Evolutionary conservation across 192 early-diverging fungal genomes (phyloP).

Genomic region (Cladochytrium replicatum): DNA sequence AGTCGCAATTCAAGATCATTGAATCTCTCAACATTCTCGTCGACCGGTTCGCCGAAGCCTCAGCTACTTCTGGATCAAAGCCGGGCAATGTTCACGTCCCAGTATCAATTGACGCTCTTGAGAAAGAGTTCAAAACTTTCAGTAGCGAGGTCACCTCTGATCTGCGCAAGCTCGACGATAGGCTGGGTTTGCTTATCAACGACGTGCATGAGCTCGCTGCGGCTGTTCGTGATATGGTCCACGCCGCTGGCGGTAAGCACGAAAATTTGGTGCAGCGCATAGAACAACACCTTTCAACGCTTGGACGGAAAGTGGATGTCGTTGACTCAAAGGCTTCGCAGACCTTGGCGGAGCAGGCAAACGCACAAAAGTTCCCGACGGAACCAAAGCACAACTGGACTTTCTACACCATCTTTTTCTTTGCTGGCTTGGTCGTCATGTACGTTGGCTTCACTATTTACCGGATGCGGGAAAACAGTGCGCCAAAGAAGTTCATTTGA

Average conservation of each 20-base stretch:
- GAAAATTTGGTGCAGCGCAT: conserved; percentile 1
- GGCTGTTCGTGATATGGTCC: too few relatives aligned
- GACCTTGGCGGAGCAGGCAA: conserved; percentile 9
- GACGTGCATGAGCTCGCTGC: not conserved
- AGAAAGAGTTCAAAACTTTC: conserved; percentile 11
- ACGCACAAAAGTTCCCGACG: conserved; percentile 8
- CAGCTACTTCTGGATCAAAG: not conserved
- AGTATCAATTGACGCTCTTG: conserved; percentile 8
- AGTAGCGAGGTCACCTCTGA: conserved; percentile 11
- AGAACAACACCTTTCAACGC: not conserved
- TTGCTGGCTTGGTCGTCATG: conserved; percentile 12
- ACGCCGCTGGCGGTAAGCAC: not conserved
- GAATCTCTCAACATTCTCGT: conserved; percentile 35
- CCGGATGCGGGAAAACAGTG: conserved; percentile 8
- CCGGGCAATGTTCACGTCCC: not conserved
- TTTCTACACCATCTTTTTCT: conserved; percentile 12
- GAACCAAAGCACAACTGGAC: conserved; percentile 3
- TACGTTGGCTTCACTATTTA: conserved; percentile 14
- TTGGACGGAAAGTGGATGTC: conserved; percentile 11
- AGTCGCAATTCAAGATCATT: conserved; percentile 44
- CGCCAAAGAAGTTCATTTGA: conserved; percentile 17
- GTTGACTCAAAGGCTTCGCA: conserved; percentile 4
- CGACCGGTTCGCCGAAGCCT: conserved; percentile 15
- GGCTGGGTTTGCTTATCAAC: not conserved
- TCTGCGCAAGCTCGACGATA: not conserved